Percentiles rank a stretch among this genome's conserved stretches.
phyloP scores from a whole-genome alignment of 1,139 yeast species.

The Hanseniaspora uvarum region DNA sequence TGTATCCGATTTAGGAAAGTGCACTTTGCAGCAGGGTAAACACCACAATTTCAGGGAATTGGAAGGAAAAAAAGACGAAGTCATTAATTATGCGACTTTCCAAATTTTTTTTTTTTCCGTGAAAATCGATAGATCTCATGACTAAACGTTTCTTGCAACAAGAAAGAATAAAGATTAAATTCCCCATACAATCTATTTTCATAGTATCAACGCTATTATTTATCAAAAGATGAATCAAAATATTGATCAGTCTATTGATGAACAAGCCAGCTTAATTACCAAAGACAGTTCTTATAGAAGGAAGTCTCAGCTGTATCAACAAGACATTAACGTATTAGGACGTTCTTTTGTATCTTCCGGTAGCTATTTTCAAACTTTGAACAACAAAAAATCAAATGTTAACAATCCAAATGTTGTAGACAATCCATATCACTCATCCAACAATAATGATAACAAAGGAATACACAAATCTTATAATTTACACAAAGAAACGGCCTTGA shows the following conservation, averaged over 20 bases:
- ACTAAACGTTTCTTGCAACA: no score
- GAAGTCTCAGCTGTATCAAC: slow-evolving; percentile 19
- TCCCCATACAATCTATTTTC: no score
- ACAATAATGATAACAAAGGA: background rate
- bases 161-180: no score
- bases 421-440: slow-evolving; percentile 3
- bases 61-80: no score
- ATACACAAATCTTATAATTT: slow-evolving; percentile 27
- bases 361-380: slow-evolving; percentile 10
- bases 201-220: background rate
- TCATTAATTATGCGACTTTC: no score
- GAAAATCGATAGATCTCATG: no score
- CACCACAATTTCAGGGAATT: background rate
- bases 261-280: background rate
- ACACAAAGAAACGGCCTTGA: slow-evolving; percentile 33
- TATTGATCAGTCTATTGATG: background rate
- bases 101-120: no score
- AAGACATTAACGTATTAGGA: slow-evolving; percentile 22
- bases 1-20: background rate
- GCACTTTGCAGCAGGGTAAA: background rate
- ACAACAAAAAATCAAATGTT: background rate
- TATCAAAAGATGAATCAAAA: background rate
- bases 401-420: background rate
- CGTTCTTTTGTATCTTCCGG: slow-evolving; percentile 15
- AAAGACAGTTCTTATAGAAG: slow-evolving; percentile 10